Evolutionary conservation across 2,329 filamentous ascomycete species (phyloP).

Genomic region (Colletotrichum simmondsii): DNA sequence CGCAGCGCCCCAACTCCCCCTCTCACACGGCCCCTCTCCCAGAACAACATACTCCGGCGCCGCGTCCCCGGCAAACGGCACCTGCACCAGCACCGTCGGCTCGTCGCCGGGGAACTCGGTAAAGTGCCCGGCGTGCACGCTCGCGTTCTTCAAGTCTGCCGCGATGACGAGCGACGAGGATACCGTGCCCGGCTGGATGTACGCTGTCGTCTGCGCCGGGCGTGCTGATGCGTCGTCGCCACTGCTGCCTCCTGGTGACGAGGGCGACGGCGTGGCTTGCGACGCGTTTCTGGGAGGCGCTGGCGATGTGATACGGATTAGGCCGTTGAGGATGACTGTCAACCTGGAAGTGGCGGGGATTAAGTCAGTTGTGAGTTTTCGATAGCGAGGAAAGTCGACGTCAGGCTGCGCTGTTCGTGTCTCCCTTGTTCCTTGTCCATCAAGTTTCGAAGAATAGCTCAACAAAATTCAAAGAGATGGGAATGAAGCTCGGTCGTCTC

Average conservation of each 20-base stretch:
- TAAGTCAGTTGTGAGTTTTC: neutral
- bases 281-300: conserved; percentile 37
- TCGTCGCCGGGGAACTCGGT: conserved; percentile 48
- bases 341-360: conserved; percentile 36
- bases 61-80: conserved; percentile 41
- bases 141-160: conserved; percentile 41
- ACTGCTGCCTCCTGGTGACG: too few relatives aligned
- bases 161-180: conserved; percentile 45
- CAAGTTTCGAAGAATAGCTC: neutral
- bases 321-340: conserved; percentile 44
- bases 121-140: conserved; percentile 42
- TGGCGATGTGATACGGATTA: conserved; percentile 45
- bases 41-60: conserved; percentile 42
- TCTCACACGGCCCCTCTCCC: conserved; percentile 42
- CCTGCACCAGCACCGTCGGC: conserved; percentile 45
- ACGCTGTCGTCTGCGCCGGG: conserved; percentile 37
- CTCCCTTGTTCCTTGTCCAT: neutral
- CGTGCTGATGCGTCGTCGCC: neutral
- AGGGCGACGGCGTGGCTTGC: neutral
- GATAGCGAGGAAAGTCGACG: neutral
- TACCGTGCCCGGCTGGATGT: conserved; percentile 44
- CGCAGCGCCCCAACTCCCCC: conserved; percentile 20
- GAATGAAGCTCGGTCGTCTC: neutral
- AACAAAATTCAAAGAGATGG: neutral
- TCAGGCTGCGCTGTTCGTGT: neutral